Percentiles rank a stretch among this genome's conserved stretches.
These are phyloP conservation scores for Tuber magnatum DNA, from an alignment of 495 filamentous ascomycete genomes.

Conservation along the genomic window DNA sequence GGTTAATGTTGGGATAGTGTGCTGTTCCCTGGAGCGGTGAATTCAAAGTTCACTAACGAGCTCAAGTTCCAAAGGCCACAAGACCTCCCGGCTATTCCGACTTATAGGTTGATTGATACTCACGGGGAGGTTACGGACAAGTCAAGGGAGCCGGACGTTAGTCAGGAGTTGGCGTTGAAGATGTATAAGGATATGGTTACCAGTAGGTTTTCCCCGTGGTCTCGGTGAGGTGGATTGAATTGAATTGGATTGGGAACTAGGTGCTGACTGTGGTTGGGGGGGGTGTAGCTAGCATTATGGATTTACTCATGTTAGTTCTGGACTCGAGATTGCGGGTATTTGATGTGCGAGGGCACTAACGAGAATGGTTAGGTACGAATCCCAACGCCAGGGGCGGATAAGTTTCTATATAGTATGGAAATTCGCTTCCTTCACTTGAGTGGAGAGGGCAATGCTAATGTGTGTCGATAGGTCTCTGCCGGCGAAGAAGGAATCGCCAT, in stretches of 20 bases:
- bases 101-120: slow-evolving; percentile 79
- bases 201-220: slow-evolving; percentile 47
- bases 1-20: slow-evolving; percentile 53
- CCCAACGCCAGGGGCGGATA: slow-evolving; percentile 66
- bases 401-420: slow-evolving; percentile 86
- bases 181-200: slow-evolving; percentile 55
- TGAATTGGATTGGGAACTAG: background rate
- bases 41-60: slow-evolving; percentile 77
- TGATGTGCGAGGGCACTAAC: background rate
- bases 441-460: background rate
- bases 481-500: slow-evolving; percentile 94
- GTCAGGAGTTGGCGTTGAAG: slow-evolving; percentile 59
- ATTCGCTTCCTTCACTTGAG: background rate
- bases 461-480: slow-evolving; percentile 50
- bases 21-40: slow-evolving; percentile 88
- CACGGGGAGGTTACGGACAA: slow-evolving; percentile 71
- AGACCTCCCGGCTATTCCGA: slow-evolving; percentile 63
- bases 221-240: background rate
- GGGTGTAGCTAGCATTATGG: slow-evolving; percentile 32
- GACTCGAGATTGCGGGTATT: background rate
- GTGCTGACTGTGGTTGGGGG: slow-evolving; percentile 65
- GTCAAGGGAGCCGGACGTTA: slow-evolving; percentile 55
- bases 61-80: slow-evolving; percentile 68
- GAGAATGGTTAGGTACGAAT: slow-evolving; percentile 34
- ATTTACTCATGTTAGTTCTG: slow-evolving; percentile 28